Evolutionary conservation across 1,139 yeast genomes (phyloP), one percentile per base, ranked within the genome.

Genomic region (Suhomyces wounanorum): DNA sequence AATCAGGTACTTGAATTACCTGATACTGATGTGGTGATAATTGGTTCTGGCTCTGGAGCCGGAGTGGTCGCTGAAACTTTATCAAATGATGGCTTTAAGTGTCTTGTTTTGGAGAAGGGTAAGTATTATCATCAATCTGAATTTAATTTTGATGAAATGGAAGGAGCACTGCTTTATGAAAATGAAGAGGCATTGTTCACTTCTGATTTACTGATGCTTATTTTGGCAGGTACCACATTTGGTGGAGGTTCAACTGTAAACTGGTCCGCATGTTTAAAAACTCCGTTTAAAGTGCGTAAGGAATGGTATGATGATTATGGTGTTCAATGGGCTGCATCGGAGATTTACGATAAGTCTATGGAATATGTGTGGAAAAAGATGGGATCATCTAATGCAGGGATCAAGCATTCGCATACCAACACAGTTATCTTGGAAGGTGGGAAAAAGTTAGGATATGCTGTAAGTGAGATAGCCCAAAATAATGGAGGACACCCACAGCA

Each of bases 181-280:
- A 57, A 60, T 18, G 60, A 63, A 1, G 85, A 83, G 4, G 54
- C 64, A 1, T 26, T 75, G 2, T 49, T 77, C 14, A 58, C 73
- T 9, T 52, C 62, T 3, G 68, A 68, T 45, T 80, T 75, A 53
- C 76, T 72, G 45, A 49, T 77, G 37, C 61, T 71, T 26, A 56
- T 81, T 3, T 63, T 81, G 47, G 84, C 86, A 0, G 87, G 86
- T 1, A 59, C 83, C 1, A 79, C 82, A 1, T 77, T 82, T 55
- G 87, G 87, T 8, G 87, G 87, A 10, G 87, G 86, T 3, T 69
- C 83, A 7, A 81, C 86, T 4, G 78, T 82, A 44, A 82, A 82
- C 63, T 82, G 87, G 87, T 76, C 82, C n/a, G 85, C 86, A 10
- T 72, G 81, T 55, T 61, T 82, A 52, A 74, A 69, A 49, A 79